These are phyloP conservation scores for Pseudoscleropodium purum DNA, from an alignment of 225 moss, liverwort and hornwort species.

Conservation along the genomic window DNA sequence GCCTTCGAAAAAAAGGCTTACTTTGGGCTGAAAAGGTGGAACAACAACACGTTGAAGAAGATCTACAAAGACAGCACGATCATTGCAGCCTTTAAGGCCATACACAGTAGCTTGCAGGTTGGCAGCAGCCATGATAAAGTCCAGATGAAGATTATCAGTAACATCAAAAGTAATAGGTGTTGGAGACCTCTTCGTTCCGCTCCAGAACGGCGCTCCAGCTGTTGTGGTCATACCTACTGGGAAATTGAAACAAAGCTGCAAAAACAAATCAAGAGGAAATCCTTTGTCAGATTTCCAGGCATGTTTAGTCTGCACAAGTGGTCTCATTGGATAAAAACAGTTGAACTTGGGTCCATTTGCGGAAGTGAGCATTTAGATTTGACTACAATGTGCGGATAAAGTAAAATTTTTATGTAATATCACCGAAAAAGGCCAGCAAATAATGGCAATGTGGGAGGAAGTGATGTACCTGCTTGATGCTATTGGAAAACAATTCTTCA, in stretches of 20 bases:
- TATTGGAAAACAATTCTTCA: constrained; percentile 86
- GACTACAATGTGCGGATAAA: not conserved
- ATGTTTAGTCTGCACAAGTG: not conserved
- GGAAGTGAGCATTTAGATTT: not conserved
- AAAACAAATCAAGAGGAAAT: not conserved
- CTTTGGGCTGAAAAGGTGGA: constrained; percentile 81
- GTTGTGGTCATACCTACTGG: constrained; percentile 92
- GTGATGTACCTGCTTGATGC: constrained; percentile 72
- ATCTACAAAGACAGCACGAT: constrained; percentile 66
- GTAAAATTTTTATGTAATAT: not conserved
- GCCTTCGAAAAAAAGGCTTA: constrained; percentile 3
- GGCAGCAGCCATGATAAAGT: constrained; percentile 91
- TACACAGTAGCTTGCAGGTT: constrained; percentile 98
- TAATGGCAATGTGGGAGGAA: not conserved
- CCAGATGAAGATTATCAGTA: constrained; percentile 65
- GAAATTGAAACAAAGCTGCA: constrained; percentile 97
- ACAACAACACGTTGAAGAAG: constrained; percentile 67
- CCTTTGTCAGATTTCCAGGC: not conserved
- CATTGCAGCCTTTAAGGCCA: constrained; percentile 90
- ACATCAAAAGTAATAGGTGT: constrained; percentile 65
- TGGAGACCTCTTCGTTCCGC: constrained; percentile 95
- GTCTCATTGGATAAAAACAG: not conserved
- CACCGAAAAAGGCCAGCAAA: not conserved
- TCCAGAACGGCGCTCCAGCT: constrained; percentile 97
- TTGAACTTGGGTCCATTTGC: not conserved